These are phyloP conservation scores for Phytophthora aleatoria DNA, from an alignment of 352 stramenopile genomes.

Conservation along the genomic window DNA sequence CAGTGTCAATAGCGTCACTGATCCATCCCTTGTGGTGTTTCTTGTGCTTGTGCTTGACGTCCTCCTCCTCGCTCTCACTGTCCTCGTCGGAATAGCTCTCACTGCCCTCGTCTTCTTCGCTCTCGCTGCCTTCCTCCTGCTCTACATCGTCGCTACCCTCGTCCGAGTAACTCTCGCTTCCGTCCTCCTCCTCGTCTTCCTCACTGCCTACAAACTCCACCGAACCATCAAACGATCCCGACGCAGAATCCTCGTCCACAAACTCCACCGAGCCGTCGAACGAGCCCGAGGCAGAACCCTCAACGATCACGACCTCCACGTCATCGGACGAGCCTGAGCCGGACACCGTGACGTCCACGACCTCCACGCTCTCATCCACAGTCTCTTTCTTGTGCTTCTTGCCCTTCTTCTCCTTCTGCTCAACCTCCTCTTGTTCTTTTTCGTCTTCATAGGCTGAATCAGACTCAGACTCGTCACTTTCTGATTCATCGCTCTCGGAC, in stretches of 20 bases:
- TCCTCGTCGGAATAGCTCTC: not conserved
- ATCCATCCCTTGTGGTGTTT: slow-evolving; percentile 37
- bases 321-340: slow-evolving; percentile 23
- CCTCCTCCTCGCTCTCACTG: not conserved
- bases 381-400: slow-evolving; percentile 31
- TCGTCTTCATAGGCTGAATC: not conserved
- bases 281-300: slow-evolving; percentile 23
- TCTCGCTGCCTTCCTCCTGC: slow-evolving; percentile 12
- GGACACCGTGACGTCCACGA: slow-evolving; percentile 1
- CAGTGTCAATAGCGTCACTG: slow-evolving; percentile 30
- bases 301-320: slow-evolving; percentile 26
- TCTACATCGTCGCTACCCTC: slow-evolving; percentile 17
- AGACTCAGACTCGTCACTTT: slow-evolving; percentile 21
- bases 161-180: slow-evolving; percentile 17
- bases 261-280: slow-evolving; percentile 25
- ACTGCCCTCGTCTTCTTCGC: slow-evolving; percentile 12
- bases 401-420: slow-evolving; percentile 21
- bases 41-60: slow-evolving; percentile 15
- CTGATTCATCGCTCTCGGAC: slow-evolving; percentile 20
- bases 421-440: slow-evolving; percentile 17
- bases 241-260: slow-evolving; percentile 15
- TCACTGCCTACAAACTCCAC: slow-evolving; percentile 36
- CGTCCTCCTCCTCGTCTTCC: slow-evolving; percentile 16
- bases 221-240: slow-evolving; percentile 24
- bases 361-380: slow-evolving; percentile 3